phyloP scores from a whole-genome alignment of 129 eudicot genomes.

The Erigeron canadensis region DNA sequence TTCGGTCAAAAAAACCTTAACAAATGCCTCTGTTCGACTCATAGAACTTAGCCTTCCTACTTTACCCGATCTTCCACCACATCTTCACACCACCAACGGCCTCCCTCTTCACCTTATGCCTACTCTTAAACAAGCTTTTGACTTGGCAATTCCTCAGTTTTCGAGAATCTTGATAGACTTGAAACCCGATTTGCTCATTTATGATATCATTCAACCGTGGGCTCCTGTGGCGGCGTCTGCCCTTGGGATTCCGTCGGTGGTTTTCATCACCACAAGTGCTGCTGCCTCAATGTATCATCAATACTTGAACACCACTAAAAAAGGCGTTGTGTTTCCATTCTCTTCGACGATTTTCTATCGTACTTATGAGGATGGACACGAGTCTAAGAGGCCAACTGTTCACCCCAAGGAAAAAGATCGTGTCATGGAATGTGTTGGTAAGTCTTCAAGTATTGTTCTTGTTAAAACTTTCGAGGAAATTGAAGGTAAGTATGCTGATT shows the following conservation, averaged over 20 bases:
- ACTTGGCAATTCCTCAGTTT: conserved; percentile 9
- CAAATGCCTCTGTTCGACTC: not conserved
- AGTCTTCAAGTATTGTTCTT: conserved; percentile 2
- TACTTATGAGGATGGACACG: not conserved
- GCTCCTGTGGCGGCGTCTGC: conserved; percentile 5
- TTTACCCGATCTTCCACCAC: conserved; percentile 10
- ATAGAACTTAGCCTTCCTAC: conserved; percentile 12
- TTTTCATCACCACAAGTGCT: conserved; percentile 4
- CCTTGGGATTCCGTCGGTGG: not conserved
- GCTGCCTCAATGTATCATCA: conserved; percentile 2
- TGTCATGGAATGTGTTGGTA: conserved; percentile 4
- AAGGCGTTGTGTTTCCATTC: not conserved
- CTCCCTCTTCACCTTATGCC: conserved; percentile 23
- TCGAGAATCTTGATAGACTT: conserved; percentile 2
- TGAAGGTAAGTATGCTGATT: not conserved
- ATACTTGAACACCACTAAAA: not conserved
- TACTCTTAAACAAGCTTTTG: conserved; percentile 22
- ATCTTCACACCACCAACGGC: conserved; percentile 25
- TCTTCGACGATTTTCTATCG: not conserved
- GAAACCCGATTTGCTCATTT: conserved; percentile 24
- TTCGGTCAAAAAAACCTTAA: not conserved
- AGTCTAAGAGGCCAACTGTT: not conserved
- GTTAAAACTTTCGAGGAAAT: conserved; percentile 1
- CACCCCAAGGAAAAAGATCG: not conserved
- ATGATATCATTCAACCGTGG: conserved; percentile 19